A percentile compares a stretch with the other conserved stretches of the same genome.
These are phyloP conservation scores for Naganishia sp. DNA, from an alignment of 1,284 basidiomycete genomes.

Conservation along the genomic window DNA sequence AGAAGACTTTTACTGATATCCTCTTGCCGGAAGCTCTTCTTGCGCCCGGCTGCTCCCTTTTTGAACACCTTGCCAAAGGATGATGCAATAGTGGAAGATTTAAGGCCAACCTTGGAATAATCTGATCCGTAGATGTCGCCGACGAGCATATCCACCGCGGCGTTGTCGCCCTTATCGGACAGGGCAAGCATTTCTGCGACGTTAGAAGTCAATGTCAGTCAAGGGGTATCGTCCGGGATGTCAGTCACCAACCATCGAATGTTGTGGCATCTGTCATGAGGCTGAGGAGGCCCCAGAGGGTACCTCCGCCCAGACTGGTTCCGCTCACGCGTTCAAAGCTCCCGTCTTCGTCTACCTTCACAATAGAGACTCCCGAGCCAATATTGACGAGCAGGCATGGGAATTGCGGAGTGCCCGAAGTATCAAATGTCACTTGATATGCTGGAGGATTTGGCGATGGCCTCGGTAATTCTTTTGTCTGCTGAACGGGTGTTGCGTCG, in stretches of 20 bases:
- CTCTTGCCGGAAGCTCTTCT: conserved; percentile 81
- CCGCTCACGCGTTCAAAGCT: conserved; percentile 95
- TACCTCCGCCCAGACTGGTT: conserved; percentile 96
- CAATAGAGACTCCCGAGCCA: conserved; percentile 94
- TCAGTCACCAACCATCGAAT: conserved; percentile 77
- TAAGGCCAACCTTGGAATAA: conserved; percentile 89
- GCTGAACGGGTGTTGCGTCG: conserved; percentile 1
- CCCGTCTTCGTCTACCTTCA: conserved; percentile 94
- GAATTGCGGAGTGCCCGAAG: conserved; percentile 71
- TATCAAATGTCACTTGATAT: conserved; percentile 77
- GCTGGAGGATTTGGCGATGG: conserved; percentile 90
- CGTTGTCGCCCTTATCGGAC: conserved; percentile 91
- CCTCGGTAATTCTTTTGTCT: conserved; percentile 64
- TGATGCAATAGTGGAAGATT: conserved; percentile 95
- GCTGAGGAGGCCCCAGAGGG: conserved; percentile 95
- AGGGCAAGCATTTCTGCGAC: conserved; percentile 87
- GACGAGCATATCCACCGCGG: conserved; percentile 95
- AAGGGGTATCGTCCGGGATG: not conserved
- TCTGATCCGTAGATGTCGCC: conserved; percentile 98
- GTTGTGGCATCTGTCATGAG: conserved; percentile 90
- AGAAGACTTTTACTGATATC: conserved; percentile 93
- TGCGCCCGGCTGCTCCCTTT: conserved; percentile 60
- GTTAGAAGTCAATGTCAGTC: conserved; percentile 8
- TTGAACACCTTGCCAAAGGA: conserved; percentile 99
- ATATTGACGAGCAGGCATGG: conserved; percentile 98